phyloP scores from a whole-genome alignment of 2,329 filamentous ascomycete species.

The Aspergillus udagawae region DNA sequence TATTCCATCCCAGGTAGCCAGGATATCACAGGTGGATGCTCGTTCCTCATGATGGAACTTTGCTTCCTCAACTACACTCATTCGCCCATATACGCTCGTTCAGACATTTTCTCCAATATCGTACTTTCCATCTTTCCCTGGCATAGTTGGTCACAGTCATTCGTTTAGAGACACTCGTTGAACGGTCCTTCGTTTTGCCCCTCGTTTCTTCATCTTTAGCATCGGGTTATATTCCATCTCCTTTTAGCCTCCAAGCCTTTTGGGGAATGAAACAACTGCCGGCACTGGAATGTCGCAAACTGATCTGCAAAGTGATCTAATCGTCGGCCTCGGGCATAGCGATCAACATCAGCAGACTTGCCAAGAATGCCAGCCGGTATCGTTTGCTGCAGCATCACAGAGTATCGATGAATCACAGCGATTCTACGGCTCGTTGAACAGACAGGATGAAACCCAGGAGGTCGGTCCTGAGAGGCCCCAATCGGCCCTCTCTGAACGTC shows the following conservation, averaged over 20 bases:
- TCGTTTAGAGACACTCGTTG: conserved; percentile 14
- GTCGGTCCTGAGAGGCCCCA: not conserved
- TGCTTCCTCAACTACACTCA: not conserved
- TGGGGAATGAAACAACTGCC: not conserved
- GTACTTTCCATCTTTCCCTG: conserved; percentile 13
- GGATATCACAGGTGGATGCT: not conserved
- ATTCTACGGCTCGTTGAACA: conserved; percentile 13
- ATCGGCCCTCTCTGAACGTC: conserved; percentile 1
- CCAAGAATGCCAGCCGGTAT: not conserved
- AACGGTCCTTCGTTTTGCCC: conserved; percentile 1
- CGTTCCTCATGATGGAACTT: not conserved
- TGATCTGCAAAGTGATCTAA: conserved; percentile 3
- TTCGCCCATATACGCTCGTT: not conserved
- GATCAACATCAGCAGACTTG: not conserved
- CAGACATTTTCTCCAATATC: not conserved
- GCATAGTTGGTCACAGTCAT: conserved; percentile 10
- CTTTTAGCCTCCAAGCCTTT: not conserved
- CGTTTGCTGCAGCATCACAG: conserved; percentile 1
- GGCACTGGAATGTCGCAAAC: conserved; percentile 8
- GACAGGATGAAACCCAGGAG: not conserved
- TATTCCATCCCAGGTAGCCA: not conserved
- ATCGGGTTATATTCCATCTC: not conserved
- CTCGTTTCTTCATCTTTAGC: not conserved
- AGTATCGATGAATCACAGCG: conserved; percentile 4
- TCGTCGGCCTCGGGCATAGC: not conserved